Evolutionary conservation across 2,329 filamentous ascomycete genomes (phyloP).

Genomic region (Shiraia sp.): DNA sequence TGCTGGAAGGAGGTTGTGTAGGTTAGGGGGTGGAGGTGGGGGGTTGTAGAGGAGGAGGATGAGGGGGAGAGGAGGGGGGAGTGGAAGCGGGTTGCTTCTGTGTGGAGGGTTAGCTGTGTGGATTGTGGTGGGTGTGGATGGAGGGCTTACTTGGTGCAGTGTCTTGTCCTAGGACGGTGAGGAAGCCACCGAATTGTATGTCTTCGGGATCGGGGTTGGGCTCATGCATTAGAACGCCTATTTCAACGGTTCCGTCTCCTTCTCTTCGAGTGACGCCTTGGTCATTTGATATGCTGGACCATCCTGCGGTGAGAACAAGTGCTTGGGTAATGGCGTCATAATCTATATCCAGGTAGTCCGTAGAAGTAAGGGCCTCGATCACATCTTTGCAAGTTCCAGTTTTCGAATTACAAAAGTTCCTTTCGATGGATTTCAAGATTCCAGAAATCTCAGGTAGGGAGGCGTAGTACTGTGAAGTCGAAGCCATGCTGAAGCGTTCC

Average conservation of each 20-base stretch:
- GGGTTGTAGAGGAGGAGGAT: slow-evolving; percentile 10
- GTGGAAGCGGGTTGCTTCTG: slow-evolving; percentile 80
- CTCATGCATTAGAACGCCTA: slow-evolving; percentile 76
- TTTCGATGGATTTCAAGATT: not conserved
- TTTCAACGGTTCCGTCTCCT: slow-evolving; percentile 66
- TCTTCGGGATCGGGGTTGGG: slow-evolving; percentile 70
- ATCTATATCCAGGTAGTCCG: slow-evolving; percentile 74
- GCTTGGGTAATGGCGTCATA: slow-evolving; percentile 71
- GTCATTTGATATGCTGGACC: slow-evolving; percentile 47
- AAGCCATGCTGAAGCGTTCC: slow-evolving; percentile 64
- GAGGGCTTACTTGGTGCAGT: slow-evolving; percentile 60
- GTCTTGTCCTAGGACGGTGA: slow-evolving; percentile 78
- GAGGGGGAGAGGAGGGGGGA: slow-evolving; percentile 52
- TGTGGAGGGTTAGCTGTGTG: slow-evolving; percentile 3
- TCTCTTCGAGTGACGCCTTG: slow-evolving; percentile 36
- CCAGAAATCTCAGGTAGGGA: slow-evolving; percentile 47
- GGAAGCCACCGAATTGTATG: slow-evolving; percentile 74
- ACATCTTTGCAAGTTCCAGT: too few relatives aligned
- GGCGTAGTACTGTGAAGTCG: slow-evolving; percentile 73
- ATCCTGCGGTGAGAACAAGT: slow-evolving; percentile 68
- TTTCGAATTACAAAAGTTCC: too few relatives aligned
- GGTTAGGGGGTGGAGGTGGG: slow-evolving; percentile 54
- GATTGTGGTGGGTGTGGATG: not conserved
- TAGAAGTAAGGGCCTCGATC: too few relatives aligned
- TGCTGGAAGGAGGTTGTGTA: slow-evolving; percentile 68